These are phyloP conservation scores for Hypomyces rosellus DNA, from an alignment of 2,329 filamentous ascomycete genomes.

Conservation along the genomic window DNA sequence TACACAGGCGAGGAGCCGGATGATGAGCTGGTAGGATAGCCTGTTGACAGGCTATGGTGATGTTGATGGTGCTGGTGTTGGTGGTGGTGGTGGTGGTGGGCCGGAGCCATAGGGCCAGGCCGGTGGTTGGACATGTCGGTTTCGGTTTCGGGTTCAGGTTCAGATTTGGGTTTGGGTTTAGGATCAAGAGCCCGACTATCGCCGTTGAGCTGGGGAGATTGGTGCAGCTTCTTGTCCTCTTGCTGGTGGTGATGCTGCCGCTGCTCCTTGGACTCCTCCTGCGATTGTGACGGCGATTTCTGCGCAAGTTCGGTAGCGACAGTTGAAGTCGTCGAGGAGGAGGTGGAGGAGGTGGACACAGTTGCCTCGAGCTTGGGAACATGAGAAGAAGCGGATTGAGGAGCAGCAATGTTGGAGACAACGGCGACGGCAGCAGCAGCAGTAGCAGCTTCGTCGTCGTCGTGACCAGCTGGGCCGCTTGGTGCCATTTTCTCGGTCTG, in stretches of 20 bases:
- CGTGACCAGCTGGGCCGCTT: conserved; percentile 21
- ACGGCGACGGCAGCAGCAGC: conserved; percentile 15
- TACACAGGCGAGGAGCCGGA: conserved; percentile 9
- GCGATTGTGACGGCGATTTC: conserved; percentile 1
- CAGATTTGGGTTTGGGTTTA: conserved; percentile 16
- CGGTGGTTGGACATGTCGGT: conserved; percentile 29
- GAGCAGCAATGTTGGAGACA: conserved; percentile 13
- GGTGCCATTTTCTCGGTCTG: conserved; percentile 16
- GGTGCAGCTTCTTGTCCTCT: conserved; percentile 10
- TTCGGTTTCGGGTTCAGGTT: conserved; percentile 12
- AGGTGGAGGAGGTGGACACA: background rate
- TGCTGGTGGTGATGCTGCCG: conserved; percentile 10
- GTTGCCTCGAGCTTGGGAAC: background rate
- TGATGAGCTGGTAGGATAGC: conserved; percentile 19
- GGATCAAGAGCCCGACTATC: conserved; percentile 24
- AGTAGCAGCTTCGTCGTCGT: conserved; percentile 13
- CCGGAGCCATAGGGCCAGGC: conserved; percentile 10
- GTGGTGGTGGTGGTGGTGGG: background rate
- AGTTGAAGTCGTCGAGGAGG: conserved; percentile 9
- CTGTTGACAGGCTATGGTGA: conserved; percentile 21
- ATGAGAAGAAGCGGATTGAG: conserved; percentile 15
- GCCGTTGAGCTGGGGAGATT: conserved; percentile 25
- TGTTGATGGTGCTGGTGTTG: background rate
- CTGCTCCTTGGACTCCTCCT: conserved; percentile 4
- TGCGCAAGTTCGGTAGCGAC: conserved; percentile 10